phyloP scores from a whole-genome alignment of 1,139 yeast genomes.

The Suhomyces chickasaworum region DNA sequence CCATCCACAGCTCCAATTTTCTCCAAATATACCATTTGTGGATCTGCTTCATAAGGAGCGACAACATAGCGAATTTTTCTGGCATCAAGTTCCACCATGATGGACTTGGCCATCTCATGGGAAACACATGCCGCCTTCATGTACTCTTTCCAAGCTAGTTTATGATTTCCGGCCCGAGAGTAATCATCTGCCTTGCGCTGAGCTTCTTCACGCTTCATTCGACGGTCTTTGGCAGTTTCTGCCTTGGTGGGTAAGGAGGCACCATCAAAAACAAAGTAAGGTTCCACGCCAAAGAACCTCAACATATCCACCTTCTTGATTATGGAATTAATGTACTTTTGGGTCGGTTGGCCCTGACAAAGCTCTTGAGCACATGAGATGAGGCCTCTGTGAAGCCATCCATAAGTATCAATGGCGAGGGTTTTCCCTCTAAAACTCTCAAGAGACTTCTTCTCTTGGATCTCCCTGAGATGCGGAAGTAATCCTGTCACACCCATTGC shows the following conservation, averaged over 20 bases:
- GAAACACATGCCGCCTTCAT: slow-evolving; percentile 86
- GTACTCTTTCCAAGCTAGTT: slow-evolving; percentile 66
- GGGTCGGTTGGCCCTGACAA: slow-evolving; percentile 70
- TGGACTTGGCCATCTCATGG: slow-evolving; percentile 85
- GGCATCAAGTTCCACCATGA: slow-evolving; percentile 71
- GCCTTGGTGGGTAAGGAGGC: slow-evolving; percentile 80
- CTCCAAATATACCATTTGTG: slow-evolving; percentile 92
- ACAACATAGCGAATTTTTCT: slow-evolving; percentile 71
- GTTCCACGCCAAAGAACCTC: slow-evolving; percentile 67
- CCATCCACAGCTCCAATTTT: slow-evolving; percentile 76
- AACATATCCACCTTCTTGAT: slow-evolving; percentile 68
- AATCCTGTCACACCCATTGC: slow-evolving; percentile 81
- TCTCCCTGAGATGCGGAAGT: slow-evolving; percentile 70
- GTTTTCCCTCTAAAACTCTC: slow-evolving; percentile 70
- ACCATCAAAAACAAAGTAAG: slow-evolving; percentile 94
- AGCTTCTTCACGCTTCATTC: slow-evolving; percentile 57
- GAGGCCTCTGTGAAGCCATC: slow-evolving; percentile 93
- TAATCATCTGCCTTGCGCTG: slow-evolving; percentile 55
- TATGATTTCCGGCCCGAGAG: slow-evolving; percentile 52
- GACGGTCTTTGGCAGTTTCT: slow-evolving; percentile 70
- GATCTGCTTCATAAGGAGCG: slow-evolving; percentile 98
- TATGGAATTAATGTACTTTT: slow-evolving; percentile 61
- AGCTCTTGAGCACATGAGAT: slow-evolving; percentile 84
- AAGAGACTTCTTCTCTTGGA: slow-evolving; percentile 62
- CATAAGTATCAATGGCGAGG: slow-evolving; percentile 90